Evolutionary conservation across 2,329 filamentous ascomycete species (phyloP).

Genomic region (Atkinsonella hypoxylon): DNA sequence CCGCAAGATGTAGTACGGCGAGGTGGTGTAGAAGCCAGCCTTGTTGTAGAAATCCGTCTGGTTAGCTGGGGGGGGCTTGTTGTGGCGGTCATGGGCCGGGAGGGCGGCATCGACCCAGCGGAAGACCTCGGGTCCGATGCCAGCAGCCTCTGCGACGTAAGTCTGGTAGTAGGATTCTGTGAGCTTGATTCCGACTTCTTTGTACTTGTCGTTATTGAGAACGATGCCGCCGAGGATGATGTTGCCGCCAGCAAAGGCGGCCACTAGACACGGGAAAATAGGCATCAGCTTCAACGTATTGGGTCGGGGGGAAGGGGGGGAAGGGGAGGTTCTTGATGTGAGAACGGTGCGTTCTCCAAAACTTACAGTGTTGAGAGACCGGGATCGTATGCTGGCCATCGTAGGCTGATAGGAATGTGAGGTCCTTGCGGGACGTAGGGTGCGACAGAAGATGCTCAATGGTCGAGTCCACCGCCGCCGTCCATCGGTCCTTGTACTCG

Average conservation of each 20-base stretch:
- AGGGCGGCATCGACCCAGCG: slow-evolving; percentile 40
- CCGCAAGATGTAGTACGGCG: slow-evolving; percentile 52
- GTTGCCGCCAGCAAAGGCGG: slow-evolving; percentile 76
- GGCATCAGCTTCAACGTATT: neutral
- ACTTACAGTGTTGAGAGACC: slow-evolving; percentile 38
- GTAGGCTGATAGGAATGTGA: slow-evolving; percentile 59
- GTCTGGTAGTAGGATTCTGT: slow-evolving; percentile 63
- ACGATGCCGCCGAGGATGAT: slow-evolving; percentile 72
- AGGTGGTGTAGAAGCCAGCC: slow-evolving; percentile 61
- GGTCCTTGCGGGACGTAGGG: slow-evolving; percentile 51
- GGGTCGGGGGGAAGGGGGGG: slow-evolving; percentile 20
- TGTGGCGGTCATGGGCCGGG: slow-evolving; percentile 24
- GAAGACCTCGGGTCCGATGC: slow-evolving; percentile 68
- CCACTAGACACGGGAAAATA: slow-evolving; percentile 33
- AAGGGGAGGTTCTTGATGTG: too few relatives aligned
- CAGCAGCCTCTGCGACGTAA: slow-evolving; percentile 54
- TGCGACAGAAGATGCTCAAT: slow-evolving; percentile 60
- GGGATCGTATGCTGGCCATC: slow-evolving; percentile 31
- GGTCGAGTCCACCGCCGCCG: slow-evolving; percentile 61
- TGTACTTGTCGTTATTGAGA: slow-evolving; percentile 52
- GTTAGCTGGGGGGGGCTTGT: slow-evolving; percentile 27
- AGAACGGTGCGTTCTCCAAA: too few relatives aligned
- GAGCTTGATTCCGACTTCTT: slow-evolving; percentile 61
- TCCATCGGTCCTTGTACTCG: slow-evolving; percentile 61
- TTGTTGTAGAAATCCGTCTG: slow-evolving; percentile 48